Evolutionary conservation across 2,329 filamentous ascomycete genomes (phyloP).

Genomic region (Biscogniauxia sp.): DNA sequence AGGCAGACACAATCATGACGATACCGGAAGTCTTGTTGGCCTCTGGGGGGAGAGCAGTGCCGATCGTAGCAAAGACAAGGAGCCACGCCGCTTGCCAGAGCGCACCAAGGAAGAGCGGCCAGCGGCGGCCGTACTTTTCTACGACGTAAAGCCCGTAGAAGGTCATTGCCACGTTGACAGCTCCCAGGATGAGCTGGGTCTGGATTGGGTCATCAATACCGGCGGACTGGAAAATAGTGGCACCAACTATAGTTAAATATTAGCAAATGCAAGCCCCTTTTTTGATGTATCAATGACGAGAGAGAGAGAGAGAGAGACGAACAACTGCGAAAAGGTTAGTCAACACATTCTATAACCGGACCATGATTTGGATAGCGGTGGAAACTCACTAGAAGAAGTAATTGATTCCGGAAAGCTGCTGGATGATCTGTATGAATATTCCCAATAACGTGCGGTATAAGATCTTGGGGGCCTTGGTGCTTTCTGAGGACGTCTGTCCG

Average conservation of each 20-base stretch:
- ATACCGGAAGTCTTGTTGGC: conserved; percentile 52
- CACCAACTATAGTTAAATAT: conserved; percentile 34
- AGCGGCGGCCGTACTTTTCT: conserved; percentile 65
- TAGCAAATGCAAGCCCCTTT: too few species aligned
- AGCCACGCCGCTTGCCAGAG: conserved; percentile 67
- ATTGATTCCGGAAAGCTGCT: conserved; percentile 66
- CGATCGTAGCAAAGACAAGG: conserved; percentile 61
- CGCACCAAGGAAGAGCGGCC: conserved; percentile 63
- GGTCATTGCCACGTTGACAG: conserved; percentile 67
- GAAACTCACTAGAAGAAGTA: conserved; percentile 47
- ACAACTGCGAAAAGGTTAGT: not conserved
- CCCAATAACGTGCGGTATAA: conserved; percentile 64
- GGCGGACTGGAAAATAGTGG: conserved; percentile 64
- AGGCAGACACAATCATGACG: conserved; percentile 70
- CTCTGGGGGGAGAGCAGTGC: conserved; percentile 43
- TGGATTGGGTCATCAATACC: conserved; percentile 65
- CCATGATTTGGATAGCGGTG: not conserved
- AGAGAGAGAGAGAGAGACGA: too few species aligned
- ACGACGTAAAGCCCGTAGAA: conserved; percentile 67
- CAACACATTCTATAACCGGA: not conserved
- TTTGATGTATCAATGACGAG: too few species aligned
- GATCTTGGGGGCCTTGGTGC: conserved; percentile 49
- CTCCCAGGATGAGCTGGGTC: conserved; percentile 65
- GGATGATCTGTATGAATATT: conserved; percentile 61
- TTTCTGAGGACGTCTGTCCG: conserved; percentile 35